phyloP scores from a whole-genome alignment of 345 rosid species.

The Brassica cretica region DNA sequence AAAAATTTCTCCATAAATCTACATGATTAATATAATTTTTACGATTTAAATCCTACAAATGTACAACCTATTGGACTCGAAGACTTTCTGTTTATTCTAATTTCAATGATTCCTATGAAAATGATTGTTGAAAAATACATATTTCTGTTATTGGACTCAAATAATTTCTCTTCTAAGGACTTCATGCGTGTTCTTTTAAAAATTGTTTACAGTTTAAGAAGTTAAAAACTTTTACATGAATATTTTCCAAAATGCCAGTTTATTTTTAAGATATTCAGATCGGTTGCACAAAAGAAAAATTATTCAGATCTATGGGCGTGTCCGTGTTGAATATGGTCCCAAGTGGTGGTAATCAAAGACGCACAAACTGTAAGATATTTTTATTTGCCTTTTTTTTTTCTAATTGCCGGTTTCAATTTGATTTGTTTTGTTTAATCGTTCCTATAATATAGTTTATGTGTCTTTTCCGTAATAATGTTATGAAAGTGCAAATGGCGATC shows the following conservation, averaged over 20 bases:
- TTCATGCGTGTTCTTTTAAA: too few species aligned
- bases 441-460: neutral
- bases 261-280: neutral
- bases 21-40: neutral
- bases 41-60: too few species aligned
- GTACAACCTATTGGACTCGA: too few species aligned
- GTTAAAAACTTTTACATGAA: too few species aligned
- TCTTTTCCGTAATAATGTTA: neutral
- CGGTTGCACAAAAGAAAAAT: too few species aligned
- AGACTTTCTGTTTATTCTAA: neutral
- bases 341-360: neutral
- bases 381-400: neutral
- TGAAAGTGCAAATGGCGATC: neutral
- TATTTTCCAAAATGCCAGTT: neutral
- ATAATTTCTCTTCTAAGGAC: neutral
- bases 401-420: neutral
- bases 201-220: too few species aligned
- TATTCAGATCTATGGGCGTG: constrained; percentile 10
- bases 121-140: neutral
- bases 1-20: neutral
- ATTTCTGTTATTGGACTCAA: neutral
- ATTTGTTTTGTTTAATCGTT: neutral
- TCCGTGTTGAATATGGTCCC: constrained; percentile 20
- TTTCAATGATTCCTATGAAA: constrained; percentile 6
- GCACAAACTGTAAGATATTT: neutral